These are phyloP conservation scores for Cutaneotrichosporon dermatis DNA, from an alignment of 1,284 basidiomycete species.

Conservation along the genomic window DNA sequence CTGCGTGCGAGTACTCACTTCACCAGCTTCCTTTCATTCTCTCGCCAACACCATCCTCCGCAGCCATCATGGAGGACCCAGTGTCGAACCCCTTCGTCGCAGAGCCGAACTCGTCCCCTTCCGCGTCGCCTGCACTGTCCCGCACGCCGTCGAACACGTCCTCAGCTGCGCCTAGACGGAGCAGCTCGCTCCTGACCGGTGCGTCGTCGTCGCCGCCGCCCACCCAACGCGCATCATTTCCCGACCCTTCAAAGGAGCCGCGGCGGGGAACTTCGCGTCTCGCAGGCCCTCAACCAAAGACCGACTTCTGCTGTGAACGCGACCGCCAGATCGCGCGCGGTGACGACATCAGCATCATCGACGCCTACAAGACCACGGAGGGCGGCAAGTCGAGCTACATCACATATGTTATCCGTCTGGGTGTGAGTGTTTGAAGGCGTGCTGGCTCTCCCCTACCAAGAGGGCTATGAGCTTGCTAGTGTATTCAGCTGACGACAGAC, in stretches of 20 bases:
- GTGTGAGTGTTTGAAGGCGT: slow-evolving; percentile 64
- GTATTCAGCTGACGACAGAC: slow-evolving; percentile 52
- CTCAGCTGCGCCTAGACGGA: slow-evolving; percentile 1
- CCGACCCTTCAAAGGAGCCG: slow-evolving; percentile 40
- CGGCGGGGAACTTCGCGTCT: slow-evolving; percentile 32
- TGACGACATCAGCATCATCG: slow-evolving; percentile 60
- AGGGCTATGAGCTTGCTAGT: too few relatives aligned
- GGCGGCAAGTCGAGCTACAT: slow-evolving; percentile 85
- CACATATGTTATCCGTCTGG: slow-evolving; percentile 88
- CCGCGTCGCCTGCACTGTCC: slow-evolving; percentile 10
- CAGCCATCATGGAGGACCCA: slow-evolving; percentile 18
- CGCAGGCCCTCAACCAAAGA: slow-evolving; percentile 42
- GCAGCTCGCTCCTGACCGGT: slow-evolving; percentile 15
- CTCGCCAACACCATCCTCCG: not conserved
- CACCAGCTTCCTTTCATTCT: not conserved
- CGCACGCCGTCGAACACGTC: slow-evolving; percentile 16
- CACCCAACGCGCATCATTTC: slow-evolving; percentile 45
- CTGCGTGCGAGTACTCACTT: not conserved
- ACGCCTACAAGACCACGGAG: slow-evolving; percentile 90
- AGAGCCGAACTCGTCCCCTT: slow-evolving; percentile 9
- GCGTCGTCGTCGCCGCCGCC: slow-evolving; percentile 44
- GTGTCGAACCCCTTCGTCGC: slow-evolving; percentile 20
- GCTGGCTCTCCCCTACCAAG: too few relatives aligned
- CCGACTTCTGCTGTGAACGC: slow-evolving; percentile 45
- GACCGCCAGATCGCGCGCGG: slow-evolving; percentile 44